Percentiles rank a stretch among this genome's conserved stretches.
phyloP scores from a whole-genome alignment of 257 asterid species.

The Nicotiana obtusifolia region DNA sequence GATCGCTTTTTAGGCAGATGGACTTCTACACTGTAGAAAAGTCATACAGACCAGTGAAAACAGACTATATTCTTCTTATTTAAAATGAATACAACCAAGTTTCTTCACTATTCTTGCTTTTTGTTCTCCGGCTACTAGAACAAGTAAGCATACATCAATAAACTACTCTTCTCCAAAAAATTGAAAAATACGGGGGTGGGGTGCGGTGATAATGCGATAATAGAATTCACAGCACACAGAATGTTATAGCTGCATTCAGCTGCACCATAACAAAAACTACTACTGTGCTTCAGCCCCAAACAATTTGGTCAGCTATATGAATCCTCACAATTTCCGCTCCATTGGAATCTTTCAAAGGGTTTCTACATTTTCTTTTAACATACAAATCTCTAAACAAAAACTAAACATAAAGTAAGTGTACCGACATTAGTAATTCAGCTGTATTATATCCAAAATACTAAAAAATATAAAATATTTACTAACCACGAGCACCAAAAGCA shows the following conservation, averaged over 20 bases:
- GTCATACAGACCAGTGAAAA: not conserved
- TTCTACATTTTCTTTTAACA: not conserved
- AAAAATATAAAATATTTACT: slow-evolving; percentile 5
- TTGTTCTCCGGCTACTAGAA: not conserved
- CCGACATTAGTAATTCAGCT: not conserved
- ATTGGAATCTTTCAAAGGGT: not conserved
- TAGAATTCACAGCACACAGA: too few species aligned
- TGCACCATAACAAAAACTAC: too few species aligned
- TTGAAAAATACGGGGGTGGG: too few species aligned
- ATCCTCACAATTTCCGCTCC: not conserved
- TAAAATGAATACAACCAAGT: not conserved
- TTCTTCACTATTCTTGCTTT: not conserved
- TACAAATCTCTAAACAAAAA: not conserved
- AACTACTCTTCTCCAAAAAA: too few species aligned
- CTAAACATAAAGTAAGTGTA: not conserved
- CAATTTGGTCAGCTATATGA: too few species aligned
- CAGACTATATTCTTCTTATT: not conserved
- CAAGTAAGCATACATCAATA: not conserved
- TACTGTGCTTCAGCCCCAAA: too few species aligned
- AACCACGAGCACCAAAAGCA: slow-evolving; percentile 77
- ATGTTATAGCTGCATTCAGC: too few species aligned
- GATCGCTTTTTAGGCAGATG: not conserved
- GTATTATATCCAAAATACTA: not conserved
- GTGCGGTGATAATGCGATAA: too few species aligned
- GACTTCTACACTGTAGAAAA: not conserved